phyloP scores from a whole-genome alignment of 257 asterid genomes.

The Penstemon eatonii region DNA sequence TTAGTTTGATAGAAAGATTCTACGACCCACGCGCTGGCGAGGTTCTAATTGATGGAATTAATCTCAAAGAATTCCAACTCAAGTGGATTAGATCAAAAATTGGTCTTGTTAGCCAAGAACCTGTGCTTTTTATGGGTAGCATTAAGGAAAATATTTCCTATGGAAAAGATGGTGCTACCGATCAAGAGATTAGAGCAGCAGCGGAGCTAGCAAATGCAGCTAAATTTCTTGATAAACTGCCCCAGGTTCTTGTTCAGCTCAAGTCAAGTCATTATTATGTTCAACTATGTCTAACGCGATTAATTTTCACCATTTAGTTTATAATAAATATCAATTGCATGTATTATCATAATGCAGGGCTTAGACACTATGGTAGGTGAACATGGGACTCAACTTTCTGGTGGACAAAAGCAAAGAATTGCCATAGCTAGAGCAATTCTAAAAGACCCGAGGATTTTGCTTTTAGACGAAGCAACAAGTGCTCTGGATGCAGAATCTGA shows the following conservation, averaged over 20 bases:
- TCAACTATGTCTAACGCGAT: background rate
- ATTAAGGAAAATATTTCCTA: conserved; percentile 59
- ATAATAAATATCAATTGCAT: background rate
- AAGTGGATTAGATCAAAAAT: conserved; percentile 59
- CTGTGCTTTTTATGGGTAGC: conserved; percentile 54
- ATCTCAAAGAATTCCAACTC: conserved; percentile 45
- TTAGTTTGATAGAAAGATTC: conserved; percentile 67
- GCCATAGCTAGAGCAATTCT: conserved; percentile 70
- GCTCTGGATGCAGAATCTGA: conserved; percentile 62
- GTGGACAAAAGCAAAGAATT: conserved; percentile 75
- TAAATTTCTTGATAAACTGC: conserved; percentile 50
- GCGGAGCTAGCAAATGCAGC: conserved; percentile 57
- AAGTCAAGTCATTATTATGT: background rate
- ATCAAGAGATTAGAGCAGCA: conserved; percentile 52
- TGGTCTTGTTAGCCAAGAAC: conserved; percentile 84
- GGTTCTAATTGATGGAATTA: conserved; percentile 54
- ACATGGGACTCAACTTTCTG: conserved; percentile 62
- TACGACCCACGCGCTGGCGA: conserved; percentile 72
- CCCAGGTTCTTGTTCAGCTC: conserved; percentile 34
- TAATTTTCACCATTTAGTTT: background rate
- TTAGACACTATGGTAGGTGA: conserved; percentile 61
- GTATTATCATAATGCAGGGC: conserved; percentile 34
- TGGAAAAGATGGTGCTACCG: conserved; percentile 50
- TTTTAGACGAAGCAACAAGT: conserved; percentile 75
- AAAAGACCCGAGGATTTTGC: conserved; percentile 62